Evolutionary conservation across 2,329 filamentous ascomycete species (phyloP).

Genomic region (Verruconis gallopava): DNA sequence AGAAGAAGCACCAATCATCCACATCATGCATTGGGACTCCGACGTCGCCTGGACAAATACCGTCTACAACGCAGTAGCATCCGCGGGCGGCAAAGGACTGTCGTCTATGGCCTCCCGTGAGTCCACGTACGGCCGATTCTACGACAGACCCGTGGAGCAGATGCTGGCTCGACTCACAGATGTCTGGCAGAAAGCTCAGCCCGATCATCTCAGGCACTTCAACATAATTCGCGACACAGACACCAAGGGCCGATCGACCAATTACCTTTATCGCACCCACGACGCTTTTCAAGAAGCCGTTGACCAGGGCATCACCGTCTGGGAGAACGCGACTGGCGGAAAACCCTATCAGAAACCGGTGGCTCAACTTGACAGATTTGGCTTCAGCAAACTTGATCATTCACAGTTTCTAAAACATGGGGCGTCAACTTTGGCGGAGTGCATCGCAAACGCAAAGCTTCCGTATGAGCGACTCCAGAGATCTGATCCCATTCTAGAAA

Average conservation of each 20-base stretch:
- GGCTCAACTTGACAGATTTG: constrained; percentile 12
- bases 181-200: constrained; percentile 45
- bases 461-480: background rate
- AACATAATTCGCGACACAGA: constrained; percentile 42
- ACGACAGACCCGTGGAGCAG: constrained; percentile 41
- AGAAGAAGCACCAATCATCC: constrained; percentile 16
- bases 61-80: constrained; percentile 36
- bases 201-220: constrained; percentile 42
- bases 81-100: constrained; percentile 35
- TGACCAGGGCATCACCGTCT: constrained; percentile 34
- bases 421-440: background rate
- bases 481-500: background rate
- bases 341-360: constrained; percentile 35
- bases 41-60: constrained; percentile 39
- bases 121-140: constrained; percentile 36
- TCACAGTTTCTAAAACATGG: background rate
- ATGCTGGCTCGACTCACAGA: constrained; percentile 40
- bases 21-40: constrained; percentile 42
- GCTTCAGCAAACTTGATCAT: constrained; percentile 3
- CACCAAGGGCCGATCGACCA: constrained; percentile 32
- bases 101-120: constrained; percentile 31
- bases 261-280: constrained; percentile 43
- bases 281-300: constrained; percentile 41
- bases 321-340: constrained; percentile 25
- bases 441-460: background rate